Base-by-base conservation (phyloP, 495 filamentous ascomycete genomes). In the Penicillium dipodomyicola region DNA sequence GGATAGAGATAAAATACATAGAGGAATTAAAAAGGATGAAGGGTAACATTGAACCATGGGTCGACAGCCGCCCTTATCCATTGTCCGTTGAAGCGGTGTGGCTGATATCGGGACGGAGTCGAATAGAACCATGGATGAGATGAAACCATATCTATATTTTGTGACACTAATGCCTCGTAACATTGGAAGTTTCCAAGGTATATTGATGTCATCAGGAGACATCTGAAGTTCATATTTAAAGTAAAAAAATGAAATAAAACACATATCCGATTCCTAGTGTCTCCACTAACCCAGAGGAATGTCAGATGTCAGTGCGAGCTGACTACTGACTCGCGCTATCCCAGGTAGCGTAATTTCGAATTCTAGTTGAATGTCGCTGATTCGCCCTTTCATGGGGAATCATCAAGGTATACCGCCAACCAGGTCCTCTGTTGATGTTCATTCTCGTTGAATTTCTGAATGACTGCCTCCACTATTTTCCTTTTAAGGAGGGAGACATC, bases 251-350 rank as follows among this genome's bases (percentile, higher is more conserved):
- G 0, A 11, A 30, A 10, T 4, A 32, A 11, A 11, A 11, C 10
- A 12, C 3, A 30, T 32, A 22, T 20, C 41, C 49, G 35, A n/a
- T 46, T 46, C 17, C 23, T 25, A 30, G 15, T 9, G 44, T 50
- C 48, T 47, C 56, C 48, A 52, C 30, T 12, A 14, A 29, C 27
- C 42, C 22, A 39, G 23, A 54, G 59, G 64, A 67, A 69, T 65
- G 64, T 67, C 66, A 67, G 64, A 67, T 64, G 66, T 69, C 64
- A 67, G 64, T 67, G 64, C 66, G 66, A 67, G 66, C 53, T 64
- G 60, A 44, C 32, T 5, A 44, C 20, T 5, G 33, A 68, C 60
- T 63, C 33, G 58, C 49, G 49, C 52, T 33, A 54, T 53, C 23
- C 27, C 40, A 61, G 55, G 60, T 66, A 66, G 60, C 58, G 61